These are phyloP conservation scores for Penicillium cinerascens DNA, from an alignment of 495 filamentous ascomycete genomes.

Conservation along the genomic window DNA sequence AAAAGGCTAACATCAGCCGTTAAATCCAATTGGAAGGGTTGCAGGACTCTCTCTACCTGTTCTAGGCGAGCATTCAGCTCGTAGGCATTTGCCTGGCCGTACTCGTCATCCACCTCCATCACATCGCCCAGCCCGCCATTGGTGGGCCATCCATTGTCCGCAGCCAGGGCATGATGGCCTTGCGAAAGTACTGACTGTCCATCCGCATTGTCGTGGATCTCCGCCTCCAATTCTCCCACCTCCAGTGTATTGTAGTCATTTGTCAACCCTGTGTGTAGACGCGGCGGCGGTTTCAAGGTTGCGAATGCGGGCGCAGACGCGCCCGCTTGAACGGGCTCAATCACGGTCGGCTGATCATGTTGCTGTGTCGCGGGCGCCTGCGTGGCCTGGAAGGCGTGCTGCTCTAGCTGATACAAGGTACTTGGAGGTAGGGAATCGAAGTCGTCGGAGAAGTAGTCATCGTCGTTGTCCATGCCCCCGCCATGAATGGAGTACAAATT, in stretches of 20 bases:
- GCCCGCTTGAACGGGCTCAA: slow-evolving; percentile 2
- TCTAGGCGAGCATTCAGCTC: slow-evolving; percentile 26
- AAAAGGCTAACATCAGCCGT: slow-evolving; percentile 6
- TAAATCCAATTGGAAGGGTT: slow-evolving; percentile 22
- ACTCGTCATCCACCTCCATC: slow-evolving; percentile 35
- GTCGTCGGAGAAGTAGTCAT: slow-evolving; percentile 65
- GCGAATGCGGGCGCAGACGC: slow-evolving; percentile 9
- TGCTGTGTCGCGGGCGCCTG: slow-evolving; percentile 31
- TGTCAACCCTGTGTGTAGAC: slow-evolving; percentile 39
- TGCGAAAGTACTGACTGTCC: slow-evolving; percentile 26
- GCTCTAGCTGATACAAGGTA: slow-evolving; percentile 51
- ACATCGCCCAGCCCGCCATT: slow-evolving; percentile 13
- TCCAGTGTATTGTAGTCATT: slow-evolving; percentile 54
- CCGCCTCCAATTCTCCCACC: slow-evolving; percentile 53
- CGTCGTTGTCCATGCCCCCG: slow-evolving; percentile 57
- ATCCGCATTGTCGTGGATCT: slow-evolving; percentile 46
- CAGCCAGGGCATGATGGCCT: slow-evolving; percentile 3
- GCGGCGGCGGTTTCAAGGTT: slow-evolving; percentile 28
- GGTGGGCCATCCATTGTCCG: slow-evolving; percentile 4
- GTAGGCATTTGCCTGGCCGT: slow-evolving; percentile 15
- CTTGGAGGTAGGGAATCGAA: slow-evolving; percentile 54
- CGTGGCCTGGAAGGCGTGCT: slow-evolving; percentile 51
- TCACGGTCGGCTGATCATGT: slow-evolving; percentile 4
- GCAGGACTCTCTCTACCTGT: slow-evolving; percentile 20
- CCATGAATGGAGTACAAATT: slow-evolving; percentile 37